Conservation (phyloP, 2,329 filamentous ascomycete species). For the Diplodia sapinea region DNA sequence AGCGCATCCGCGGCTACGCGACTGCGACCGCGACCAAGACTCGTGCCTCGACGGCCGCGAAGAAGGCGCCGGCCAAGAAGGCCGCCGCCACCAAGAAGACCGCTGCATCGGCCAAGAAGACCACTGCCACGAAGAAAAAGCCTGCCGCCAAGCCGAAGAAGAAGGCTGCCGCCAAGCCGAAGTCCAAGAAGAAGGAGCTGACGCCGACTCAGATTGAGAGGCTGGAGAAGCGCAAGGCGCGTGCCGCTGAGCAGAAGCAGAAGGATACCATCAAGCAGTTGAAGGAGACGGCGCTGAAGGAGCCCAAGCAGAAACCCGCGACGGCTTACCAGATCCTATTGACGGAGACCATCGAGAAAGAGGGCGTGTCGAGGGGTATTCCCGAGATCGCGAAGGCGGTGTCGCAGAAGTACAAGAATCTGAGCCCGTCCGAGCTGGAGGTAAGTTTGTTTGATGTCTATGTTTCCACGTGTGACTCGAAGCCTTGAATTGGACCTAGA, state of each 20-base stretch:
- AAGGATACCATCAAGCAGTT: conserved; percentile 40
- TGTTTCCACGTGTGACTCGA: neutral
- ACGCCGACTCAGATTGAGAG: conserved; percentile 36
- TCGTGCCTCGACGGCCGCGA: conserved; percentile 10
- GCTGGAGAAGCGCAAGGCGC: conserved; percentile 37
- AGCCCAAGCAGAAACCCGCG: conserved; percentile 37
- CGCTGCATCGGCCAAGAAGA: conserved; percentile 15
- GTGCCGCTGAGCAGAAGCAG: conserved; percentile 41
- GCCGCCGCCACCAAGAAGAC: conserved; percentile 25
- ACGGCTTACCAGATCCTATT: conserved; percentile 34
- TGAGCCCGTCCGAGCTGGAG: conserved; percentile 46
- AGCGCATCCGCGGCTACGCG: conserved; percentile 44
- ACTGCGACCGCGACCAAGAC: conserved; percentile 46
- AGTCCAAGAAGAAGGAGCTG: conserved; percentile 35
- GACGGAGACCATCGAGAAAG: neutral
- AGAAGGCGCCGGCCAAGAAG: conserved; percentile 28
- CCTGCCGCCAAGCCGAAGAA: conserved; percentile 38
- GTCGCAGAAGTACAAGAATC: conserved; percentile 37
- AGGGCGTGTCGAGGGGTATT: conserved; percentile 9
- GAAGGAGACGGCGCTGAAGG: conserved; percentile 47
- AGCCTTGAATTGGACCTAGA: neutral
- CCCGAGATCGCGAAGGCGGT: conserved; percentile 36
- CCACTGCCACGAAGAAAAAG: conserved; percentile 31
- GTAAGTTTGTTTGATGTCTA: conserved; percentile 34
- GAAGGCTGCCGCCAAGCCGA: conserved; percentile 34